Evolutionary conservation across 2,329 filamentous ascomycete species (phyloP).

Genomic region (Tolypocladium ophioglossoides): DNA sequence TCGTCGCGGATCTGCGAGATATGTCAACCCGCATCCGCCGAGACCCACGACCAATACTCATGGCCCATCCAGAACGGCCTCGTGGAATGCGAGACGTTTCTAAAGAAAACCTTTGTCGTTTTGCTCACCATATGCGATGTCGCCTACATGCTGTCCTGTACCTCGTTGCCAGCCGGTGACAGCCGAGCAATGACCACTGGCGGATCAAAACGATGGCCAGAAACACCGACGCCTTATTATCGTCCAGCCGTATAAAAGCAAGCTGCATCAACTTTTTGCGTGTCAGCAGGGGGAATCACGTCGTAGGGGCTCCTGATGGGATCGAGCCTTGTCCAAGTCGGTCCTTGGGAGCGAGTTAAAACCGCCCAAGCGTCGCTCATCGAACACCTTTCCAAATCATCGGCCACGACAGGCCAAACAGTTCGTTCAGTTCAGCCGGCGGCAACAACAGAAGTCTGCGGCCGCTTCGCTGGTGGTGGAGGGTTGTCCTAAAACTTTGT

Average conservation of each 20-base stretch:
- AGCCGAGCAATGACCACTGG: not conserved
- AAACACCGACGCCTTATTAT: not conserved
- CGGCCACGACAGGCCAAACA: not conserved
- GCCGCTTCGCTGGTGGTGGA: conserved; percentile 28
- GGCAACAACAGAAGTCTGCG: conserved; percentile 29
- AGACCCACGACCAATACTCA: not conserved
- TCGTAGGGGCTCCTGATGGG: conserved; percentile 5
- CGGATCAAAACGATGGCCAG: not conserved
- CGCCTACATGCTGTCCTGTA: not conserved
- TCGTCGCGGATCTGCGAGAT: conserved; percentile 7
- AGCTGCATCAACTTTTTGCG: conserved; percentile 9
- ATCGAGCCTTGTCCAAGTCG: conserved; percentile 9
- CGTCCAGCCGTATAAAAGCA: not conserved
- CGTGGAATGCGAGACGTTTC: not conserved
- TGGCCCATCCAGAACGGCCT: not conserved
- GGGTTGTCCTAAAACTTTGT: conserved; percentile 21
- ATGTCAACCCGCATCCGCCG: not conserved
- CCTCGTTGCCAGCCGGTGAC: not conserved
- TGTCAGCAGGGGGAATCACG: conserved; percentile 9
- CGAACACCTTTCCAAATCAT: conserved; percentile 5
- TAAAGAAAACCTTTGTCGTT: not conserved
- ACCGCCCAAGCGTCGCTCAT: conserved; percentile 4
- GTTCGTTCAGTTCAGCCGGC: conserved; percentile 16
- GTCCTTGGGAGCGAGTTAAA: conserved; percentile 2
- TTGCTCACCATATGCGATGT: conserved; percentile 2